A percentile compares a stretch with the other conserved stretches of the same genome.
Conservation (phyloP, 1,139 yeast genomes). For the Yamadazyma sp. region DNA sequence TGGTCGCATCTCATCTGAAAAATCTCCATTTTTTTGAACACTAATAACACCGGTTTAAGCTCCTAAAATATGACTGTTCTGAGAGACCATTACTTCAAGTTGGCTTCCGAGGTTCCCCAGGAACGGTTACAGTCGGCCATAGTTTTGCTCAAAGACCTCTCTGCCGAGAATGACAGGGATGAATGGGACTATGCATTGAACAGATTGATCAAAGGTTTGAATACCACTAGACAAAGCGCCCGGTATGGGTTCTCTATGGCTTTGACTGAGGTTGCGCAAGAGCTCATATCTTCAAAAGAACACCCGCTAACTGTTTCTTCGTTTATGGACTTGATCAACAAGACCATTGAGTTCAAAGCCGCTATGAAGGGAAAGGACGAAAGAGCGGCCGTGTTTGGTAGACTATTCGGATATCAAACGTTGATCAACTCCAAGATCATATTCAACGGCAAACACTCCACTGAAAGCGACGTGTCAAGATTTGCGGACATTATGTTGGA, state of each 20-base stretch:
- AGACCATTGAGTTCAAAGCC: conserved; percentile 43
- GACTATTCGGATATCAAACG: conserved; percentile 80
- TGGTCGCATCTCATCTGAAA: conserved; percentile 3
- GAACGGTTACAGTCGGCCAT: conserved; percentile 78
- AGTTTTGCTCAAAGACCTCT: conserved; percentile 59
- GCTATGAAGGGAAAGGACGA: conserved; percentile 79
- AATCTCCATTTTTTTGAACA: not conserved
- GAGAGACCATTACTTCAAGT: conserved; percentile 72
- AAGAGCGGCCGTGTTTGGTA: conserved; percentile 78
- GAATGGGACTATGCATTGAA: conserved; percentile 85
- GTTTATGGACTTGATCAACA: conserved; percentile 45
- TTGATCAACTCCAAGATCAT: conserved; percentile 60
- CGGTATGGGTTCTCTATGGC: conserved; percentile 89
- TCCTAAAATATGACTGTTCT: conserved; percentile 43
- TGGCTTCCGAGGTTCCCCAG: conserved; percentile 73
- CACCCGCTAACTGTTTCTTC: conserved; percentile 31
- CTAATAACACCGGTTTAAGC: too few relatives aligned
- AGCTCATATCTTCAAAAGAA: conserved; percentile 31
- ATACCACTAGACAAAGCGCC: conserved; percentile 81
- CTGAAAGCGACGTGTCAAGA: conserved; percentile 28
- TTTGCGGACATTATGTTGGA: conserved; percentile 53
- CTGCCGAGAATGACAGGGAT: conserved; percentile 38
- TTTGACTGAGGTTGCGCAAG: conserved; percentile 68
- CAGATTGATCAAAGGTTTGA: conserved; percentile 76
- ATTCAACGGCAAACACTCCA: conserved; percentile 22